These are phyloP conservation scores for Vaccinium myrtillus DNA, from an alignment of 148 eudicot species.

Conservation along the genomic window DNA sequence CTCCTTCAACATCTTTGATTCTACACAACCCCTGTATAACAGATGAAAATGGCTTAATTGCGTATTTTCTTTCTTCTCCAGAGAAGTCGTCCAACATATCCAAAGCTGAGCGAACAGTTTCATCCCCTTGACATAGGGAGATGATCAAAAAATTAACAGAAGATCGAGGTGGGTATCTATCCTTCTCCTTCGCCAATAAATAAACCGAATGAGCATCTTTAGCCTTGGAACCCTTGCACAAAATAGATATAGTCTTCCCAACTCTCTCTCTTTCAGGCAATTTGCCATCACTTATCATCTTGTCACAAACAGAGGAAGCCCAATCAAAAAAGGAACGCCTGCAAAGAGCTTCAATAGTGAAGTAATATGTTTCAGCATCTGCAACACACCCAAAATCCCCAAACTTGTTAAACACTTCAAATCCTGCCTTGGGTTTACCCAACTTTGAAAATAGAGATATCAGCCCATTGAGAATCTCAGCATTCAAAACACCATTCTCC, in stretches of 20 bases:
- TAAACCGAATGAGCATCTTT: slow-evolving; percentile 68
- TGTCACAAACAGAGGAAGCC: slow-evolving; percentile 60
- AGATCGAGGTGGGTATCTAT: slow-evolving; percentile 42
- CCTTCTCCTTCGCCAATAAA: slow-evolving; percentile 53
- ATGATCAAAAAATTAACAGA: slow-evolving; percentile 51
- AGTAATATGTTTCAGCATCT: slow-evolving; percentile 62
- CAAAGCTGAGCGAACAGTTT: slow-evolving; percentile 53
- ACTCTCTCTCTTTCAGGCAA: slow-evolving; percentile 61
- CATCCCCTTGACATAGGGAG: slow-evolving; percentile 50
- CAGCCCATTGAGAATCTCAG: slow-evolving; percentile 58
- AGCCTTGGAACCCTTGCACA: slow-evolving; percentile 57
- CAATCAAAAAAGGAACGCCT: slow-evolving; percentile 56
- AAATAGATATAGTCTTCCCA: slow-evolving; percentile 52
- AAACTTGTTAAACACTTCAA: slow-evolving; percentile 70
- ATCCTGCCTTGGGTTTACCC: slow-evolving; percentile 76
- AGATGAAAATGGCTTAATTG: slow-evolving; percentile 51
- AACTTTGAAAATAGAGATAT: slow-evolving; percentile 48
- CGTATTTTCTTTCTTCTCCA: slow-evolving; percentile 43
- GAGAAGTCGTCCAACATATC: slow-evolving; percentile 60
- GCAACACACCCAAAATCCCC: slow-evolving; percentile 61
- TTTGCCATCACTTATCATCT: slow-evolving; percentile 53
- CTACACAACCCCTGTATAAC: slow-evolving; percentile 70
- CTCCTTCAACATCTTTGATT: slow-evolving; percentile 54
- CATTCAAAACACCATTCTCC: slow-evolving; percentile 41
- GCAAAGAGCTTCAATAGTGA: slow-evolving; percentile 64